Conservation (phyloP, 352 stramenopile genomes). For the Globisporangium recalcitrans region DNA sequence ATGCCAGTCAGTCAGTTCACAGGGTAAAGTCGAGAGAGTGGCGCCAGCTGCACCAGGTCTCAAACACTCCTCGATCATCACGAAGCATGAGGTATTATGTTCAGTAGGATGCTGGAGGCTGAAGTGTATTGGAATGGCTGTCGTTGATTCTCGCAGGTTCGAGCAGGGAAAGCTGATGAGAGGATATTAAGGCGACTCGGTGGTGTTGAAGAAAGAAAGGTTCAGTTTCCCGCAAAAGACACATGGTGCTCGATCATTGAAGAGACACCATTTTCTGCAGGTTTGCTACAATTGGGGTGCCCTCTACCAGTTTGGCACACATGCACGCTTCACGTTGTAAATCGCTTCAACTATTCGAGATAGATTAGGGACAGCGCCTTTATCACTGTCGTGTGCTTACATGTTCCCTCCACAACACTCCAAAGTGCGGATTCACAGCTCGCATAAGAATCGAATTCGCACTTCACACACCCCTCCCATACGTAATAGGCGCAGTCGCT, state of each 20-base stretch:
- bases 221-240: not conserved
- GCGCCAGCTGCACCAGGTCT: not conserved
- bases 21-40: not conserved
- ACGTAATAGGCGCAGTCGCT: too few species aligned
- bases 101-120: not conserved
- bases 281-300: not conserved
- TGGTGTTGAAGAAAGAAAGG: not conserved
- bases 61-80: not conserved
- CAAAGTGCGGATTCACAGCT: not conserved
- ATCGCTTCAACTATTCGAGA: not conserved
- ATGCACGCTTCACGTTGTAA: not conserved
- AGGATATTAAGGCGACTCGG: not conserved
- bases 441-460: not conserved
- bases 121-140: not conserved
- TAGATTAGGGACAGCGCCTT: not conserved
- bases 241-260: not conserved
- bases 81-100: not conserved
- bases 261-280: not conserved
- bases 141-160: not conserved
- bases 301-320: not conserved
- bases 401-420: not conserved
- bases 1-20: not conserved
- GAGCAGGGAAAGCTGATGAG: not conserved
- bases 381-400: not conserved
- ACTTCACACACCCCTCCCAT: not conserved